phyloP scores from a whole-genome alignment of 106 monocot species.

The Acorus gramineus region DNA sequence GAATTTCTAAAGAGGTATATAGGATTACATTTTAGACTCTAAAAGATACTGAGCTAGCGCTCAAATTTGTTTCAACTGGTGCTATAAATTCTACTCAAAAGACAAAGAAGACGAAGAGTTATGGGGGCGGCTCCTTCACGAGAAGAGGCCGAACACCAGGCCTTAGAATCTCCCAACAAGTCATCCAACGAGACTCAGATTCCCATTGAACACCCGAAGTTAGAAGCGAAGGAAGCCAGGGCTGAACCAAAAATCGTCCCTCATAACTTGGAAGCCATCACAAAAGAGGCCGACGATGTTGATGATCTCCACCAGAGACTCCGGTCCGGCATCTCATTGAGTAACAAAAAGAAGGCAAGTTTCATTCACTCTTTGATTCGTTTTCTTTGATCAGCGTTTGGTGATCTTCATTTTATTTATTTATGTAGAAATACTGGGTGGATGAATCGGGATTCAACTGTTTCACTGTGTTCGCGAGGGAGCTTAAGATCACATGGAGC shows the following conservation, averaged over 20 bases:
- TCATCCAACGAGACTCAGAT: too few relatives aligned
- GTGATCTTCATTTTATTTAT: background rate
- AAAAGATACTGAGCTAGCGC: too few relatives aligned
- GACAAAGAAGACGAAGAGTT: too few relatives aligned
- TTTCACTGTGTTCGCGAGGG: conserved; percentile 34
- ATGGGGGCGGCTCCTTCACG: too few relatives aligned
- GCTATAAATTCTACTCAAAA: too few relatives aligned
- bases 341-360: conserved; percentile 5
- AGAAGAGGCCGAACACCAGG: too few relatives aligned
- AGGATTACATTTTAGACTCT: too few relatives aligned
- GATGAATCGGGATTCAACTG: conserved; percentile 42
- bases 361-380: background rate
- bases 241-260: background rate
- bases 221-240: too few relatives aligned
- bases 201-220: too few relatives aligned
- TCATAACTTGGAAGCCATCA: conserved; percentile 4
- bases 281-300: conserved; percentile 2
- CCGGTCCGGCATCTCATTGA: conserved; percentile 6
- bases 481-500: conserved; percentile 45
- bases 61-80: too few relatives aligned
- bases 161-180: too few relatives aligned
- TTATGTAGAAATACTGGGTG: conserved; percentile 49
- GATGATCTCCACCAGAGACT: background rate
- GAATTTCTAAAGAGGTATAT: too few relatives aligned
- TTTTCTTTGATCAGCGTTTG: background rate